Base-by-base conservation (phyloP, 148 eudicot species). In the Camellia sinensis region DNA sequence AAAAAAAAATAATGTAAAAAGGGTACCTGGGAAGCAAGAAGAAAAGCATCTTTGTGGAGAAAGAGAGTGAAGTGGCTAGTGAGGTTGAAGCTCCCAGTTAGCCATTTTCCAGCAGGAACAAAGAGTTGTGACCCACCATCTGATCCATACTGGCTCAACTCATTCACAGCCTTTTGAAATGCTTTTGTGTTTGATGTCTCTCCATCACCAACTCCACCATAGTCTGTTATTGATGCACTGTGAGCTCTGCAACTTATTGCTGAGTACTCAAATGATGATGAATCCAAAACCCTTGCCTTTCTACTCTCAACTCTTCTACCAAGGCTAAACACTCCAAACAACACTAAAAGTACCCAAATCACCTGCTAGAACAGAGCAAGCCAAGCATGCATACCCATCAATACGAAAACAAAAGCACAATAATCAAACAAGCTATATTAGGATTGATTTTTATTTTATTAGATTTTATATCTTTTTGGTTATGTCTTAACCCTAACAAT, bases 201-300 rank as follows among this genome's bases (percentile, higher is more conserved):
- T 7, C 98, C 98, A 83, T 95, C 98, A 0, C 97, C 97, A 4
- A 95, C 90, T 3, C 94, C 99, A 18, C 97, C 97, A 82, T 86
- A 95, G 18, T 95, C 94, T 29, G 87, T 78, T 19, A 95, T 90
- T 0, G 93, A 86, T 57, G 96, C 96, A 79, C 87, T 88, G 82
- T 95, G 98, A 45, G 79, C 77, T 76, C 98, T 90, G 85, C 98
- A 95, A 68, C 71, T 93, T 70, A 93, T 89, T 29, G 96, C 97
- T 17, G 81, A 67, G 81, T 95, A 95, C 90, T 90, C 92, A 0
- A 81, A 61, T 2, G 37, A 29, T 29, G 37, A 1, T 29, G 67
- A 37, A 1, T 87, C 84, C 13, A 73, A 5, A n/a, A 83, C 67
- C 56, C 82, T 83, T 9, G 76, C 64, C 73, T 83, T 85, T 80